A percentile compares a stretch with the other conserved stretches of the same genome.
These are phyloP conservation scores for Phyllachora maydis DNA, from an alignment of 2,329 filamentous ascomycete species.

Conservation along the genomic window DNA sequence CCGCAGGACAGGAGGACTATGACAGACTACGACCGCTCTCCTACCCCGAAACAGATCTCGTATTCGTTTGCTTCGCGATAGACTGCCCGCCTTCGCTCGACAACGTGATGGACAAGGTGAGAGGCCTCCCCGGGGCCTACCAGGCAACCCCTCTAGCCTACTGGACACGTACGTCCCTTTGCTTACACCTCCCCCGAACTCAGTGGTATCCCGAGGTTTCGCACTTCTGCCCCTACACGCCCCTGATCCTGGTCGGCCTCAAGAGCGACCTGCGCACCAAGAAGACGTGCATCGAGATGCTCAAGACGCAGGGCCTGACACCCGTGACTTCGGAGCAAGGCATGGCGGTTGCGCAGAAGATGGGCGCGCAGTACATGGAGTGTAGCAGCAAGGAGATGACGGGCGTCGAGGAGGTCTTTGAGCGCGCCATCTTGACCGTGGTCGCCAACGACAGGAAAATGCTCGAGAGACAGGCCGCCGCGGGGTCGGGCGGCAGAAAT, in stretches of 20 bases:
- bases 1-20: slow-evolving; percentile 95
- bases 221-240: slow-evolving; percentile 95
- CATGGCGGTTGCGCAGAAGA: slow-evolving; percentile 69
- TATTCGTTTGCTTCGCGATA: slow-evolving; percentile 98
- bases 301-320: slow-evolving; percentile 92
- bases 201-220: slow-evolving; percentile 99
- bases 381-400: slow-evolving; percentile 96
- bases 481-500: slow-evolving; percentile 14
- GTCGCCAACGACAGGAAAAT: slow-evolving; percentile 61
- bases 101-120: slow-evolving; percentile 96
- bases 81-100: slow-evolving; percentile 96
- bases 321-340: slow-evolving; percentile 88
- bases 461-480: slow-evolving; percentile 24
- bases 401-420: slow-evolving; percentile 92
- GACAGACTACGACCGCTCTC: slow-evolving; percentile 88
- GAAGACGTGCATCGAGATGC: slow-evolving; percentile 92
- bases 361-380: slow-evolving; percentile 92
- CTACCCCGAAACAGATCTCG: slow-evolving; percentile 91
- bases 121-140: slow-evolving; percentile 5
- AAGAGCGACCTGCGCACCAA: slow-evolving; percentile 95
- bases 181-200: too few relatives aligned
- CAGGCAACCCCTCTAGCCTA: slow-evolving; percentile 4
- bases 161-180: too few relatives aligned
- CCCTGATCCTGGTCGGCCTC: slow-evolving; percentile 83
- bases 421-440: slow-evolving; percentile 73